phyloP scores from a whole-genome alignment of 257 asterid species.

The Anisodus acutangulus region DNA sequence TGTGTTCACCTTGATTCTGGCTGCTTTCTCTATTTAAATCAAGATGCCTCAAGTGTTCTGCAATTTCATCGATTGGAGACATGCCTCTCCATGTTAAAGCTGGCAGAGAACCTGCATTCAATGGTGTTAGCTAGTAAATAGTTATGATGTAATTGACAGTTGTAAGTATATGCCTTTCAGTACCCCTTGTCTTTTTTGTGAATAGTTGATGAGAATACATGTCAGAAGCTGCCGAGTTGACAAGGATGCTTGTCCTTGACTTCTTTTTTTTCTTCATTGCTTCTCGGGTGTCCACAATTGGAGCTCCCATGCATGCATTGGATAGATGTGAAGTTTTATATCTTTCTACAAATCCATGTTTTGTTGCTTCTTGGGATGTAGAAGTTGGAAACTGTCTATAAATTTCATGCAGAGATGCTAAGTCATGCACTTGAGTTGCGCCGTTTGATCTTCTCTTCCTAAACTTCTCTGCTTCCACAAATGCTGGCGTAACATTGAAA shows the following conservation, averaged over 20 bases:
- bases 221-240: conserved; percentile 46
- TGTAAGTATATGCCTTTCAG: conserved; percentile 1
- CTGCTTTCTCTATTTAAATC: conserved; percentile 53
- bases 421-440: conserved; percentile 49
- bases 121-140: conserved; percentile 25
- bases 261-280: conserved; percentile 57
- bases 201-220: conserved; percentile 39
- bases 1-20: conserved; percentile 41
- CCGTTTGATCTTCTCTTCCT: conserved; percentile 60
- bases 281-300: conserved; percentile 49
- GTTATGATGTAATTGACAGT: neutral
- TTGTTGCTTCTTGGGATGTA: conserved; percentile 41
- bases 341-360: conserved; percentile 37
- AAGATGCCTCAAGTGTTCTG: conserved; percentile 57
- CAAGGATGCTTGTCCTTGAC: conserved; percentile 52
- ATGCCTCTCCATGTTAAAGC: conserved; percentile 57
- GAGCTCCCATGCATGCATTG: conserved; percentile 58
- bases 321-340: conserved; percentile 43
- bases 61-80: conserved; percentile 53
- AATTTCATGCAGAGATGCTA: conserved; percentile 50
- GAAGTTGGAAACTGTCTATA: conserved; percentile 43
- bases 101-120: conserved; percentile 62
- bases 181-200: conserved; percentile 50
- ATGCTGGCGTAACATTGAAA: conserved; percentile 43
- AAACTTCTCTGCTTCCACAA: conserved; percentile 51